A percentile compares a stretch with the other conserved stretches of the same genome.
Conservation (phyloP, 2,329 filamentous ascomycete species). For the Cladophialophora immunda region DNA sequence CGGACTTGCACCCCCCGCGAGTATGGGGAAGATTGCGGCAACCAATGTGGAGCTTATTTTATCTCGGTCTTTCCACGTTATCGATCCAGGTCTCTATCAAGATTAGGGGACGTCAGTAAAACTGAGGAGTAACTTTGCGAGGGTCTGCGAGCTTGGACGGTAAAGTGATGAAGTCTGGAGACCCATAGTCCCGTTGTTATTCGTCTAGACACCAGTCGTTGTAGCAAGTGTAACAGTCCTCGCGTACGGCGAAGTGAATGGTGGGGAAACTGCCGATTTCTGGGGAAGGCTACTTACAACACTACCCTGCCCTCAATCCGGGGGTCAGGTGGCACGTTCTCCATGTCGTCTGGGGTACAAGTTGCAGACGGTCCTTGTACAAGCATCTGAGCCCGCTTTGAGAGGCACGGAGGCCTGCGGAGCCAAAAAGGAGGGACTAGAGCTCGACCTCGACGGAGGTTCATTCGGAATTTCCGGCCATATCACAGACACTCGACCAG, state of each 20-base stretch:
- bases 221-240: background rate
- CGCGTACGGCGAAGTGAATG: background rate
- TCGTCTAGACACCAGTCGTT: background rate
- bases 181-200: background rate
- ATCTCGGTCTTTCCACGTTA: background rate
- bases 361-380: background rate
- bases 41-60: background rate
- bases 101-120: background rate
- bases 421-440: too few species aligned
- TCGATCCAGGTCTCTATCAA: background rate
- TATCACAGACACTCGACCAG: background rate
- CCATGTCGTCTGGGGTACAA: background rate
- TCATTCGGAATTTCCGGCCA: background rate
- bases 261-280: background rate
- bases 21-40: background rate
- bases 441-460: background rate
- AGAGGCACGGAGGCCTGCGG: background rate
- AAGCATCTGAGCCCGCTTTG: background rate
- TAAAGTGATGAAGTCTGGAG: background rate
- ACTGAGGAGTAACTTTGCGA: background rate
- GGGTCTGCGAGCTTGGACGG: background rate
- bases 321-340: background rate
- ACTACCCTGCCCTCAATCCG: background rate
- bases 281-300: background rate
- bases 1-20: background rate